Evolutionary conservation across 2,329 filamentous ascomycete genomes (phyloP).

Genomic region (Botrytis elliptica): DNA sequence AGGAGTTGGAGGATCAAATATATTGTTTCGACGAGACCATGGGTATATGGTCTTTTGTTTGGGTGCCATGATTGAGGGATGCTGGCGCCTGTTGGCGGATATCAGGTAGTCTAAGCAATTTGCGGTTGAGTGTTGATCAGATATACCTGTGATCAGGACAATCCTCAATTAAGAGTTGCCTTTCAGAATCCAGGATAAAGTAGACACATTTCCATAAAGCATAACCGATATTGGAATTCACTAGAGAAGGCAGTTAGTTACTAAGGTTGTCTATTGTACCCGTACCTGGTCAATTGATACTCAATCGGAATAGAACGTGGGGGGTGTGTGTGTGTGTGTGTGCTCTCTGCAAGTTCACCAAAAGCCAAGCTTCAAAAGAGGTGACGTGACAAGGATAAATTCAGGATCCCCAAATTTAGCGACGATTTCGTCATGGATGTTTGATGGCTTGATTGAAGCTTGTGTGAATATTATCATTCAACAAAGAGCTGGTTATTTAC

Average conservation of each 20-base stretch:
- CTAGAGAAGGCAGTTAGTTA: neutral
- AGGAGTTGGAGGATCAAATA: conserved; percentile 42
- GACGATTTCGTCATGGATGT: conserved; percentile 15
- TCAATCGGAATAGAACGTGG: neutral
- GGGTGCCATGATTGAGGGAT: conserved; percentile 10
- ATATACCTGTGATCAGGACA: neutral
- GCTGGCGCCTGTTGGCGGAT: neutral
- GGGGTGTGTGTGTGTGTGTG: neutral
- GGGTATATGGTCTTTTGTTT: conserved; percentile 31
- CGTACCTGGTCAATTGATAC: neutral
- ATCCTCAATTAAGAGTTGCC: conserved; percentile 9
- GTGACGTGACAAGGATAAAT: neutral
- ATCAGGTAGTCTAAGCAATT: neutral
- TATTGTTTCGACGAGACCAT: conserved; percentile 34
- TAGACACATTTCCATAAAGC: conserved; percentile 7
- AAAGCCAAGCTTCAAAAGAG: neutral
- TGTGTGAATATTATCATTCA: conserved; percentile 5
- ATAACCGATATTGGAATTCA: neutral
- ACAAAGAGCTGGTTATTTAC: conserved; percentile 18
- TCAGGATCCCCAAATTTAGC: conserved; percentile 12
- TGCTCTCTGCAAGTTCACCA: neutral
- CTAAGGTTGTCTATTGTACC: neutral
- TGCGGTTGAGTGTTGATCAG: neutral
- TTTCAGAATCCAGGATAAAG: neutral
- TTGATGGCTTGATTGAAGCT: conserved; percentile 8